These are phyloP conservation scores for Bipolaris gigantea DNA, from an alignment of 2,329 filamentous ascomycete species.

Conservation along the genomic window DNA sequence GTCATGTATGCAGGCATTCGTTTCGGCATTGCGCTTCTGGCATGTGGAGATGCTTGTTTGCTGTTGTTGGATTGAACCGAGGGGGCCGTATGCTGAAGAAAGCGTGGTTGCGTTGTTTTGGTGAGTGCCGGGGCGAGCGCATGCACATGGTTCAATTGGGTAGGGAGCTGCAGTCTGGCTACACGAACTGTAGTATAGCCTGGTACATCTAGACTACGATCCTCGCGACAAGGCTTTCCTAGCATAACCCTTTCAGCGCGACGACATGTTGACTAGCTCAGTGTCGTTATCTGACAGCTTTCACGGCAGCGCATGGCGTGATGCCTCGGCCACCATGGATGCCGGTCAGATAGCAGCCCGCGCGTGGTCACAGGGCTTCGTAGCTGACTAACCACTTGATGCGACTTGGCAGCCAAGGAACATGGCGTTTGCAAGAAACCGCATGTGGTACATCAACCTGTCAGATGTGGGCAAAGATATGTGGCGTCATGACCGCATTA, in stretches of 20 bases:
- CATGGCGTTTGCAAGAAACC: neutral
- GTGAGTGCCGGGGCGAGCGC: neutral
- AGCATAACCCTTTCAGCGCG: no score
- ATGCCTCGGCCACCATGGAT: neutral
- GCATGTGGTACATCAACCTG: neutral
- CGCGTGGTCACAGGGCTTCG: neutral
- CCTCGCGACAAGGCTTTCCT: neutral
- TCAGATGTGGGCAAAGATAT: neutral
- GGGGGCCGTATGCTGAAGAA: neutral
- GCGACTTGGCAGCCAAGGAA: constrained; percentile 3
- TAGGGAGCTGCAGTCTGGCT: neutral
- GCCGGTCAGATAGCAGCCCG: neutral
- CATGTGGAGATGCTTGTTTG: constrained; percentile 3
- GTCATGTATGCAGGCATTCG: neutral
- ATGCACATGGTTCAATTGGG: neutral
- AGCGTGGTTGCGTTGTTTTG: neutral
- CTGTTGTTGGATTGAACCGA: neutral
- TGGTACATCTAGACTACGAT: neutral
- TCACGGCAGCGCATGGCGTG: neutral
- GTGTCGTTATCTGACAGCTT: neutral
- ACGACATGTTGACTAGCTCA: neutral
- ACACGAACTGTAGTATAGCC: neutral
- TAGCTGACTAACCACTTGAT: neutral
- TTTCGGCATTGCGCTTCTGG: neutral
- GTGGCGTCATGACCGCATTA: neutral